These are phyloP conservation scores for Diaporthe capsici DNA, from an alignment of 2,329 filamentous ascomycete genomes.

Conservation along the genomic window DNA sequence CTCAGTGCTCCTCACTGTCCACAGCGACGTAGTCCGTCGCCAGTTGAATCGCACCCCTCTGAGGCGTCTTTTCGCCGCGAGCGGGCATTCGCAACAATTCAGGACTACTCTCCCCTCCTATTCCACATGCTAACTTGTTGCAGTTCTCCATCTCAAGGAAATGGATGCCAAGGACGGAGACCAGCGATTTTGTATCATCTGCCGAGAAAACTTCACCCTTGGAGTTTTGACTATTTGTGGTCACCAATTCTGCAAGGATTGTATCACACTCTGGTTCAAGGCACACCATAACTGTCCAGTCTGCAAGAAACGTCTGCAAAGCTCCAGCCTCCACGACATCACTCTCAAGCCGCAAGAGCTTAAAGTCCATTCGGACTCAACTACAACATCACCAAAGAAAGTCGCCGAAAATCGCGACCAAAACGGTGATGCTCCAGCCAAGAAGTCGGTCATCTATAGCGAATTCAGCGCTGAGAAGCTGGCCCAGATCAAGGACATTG, in stretches of 20 bases:
- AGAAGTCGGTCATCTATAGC: slow-evolving; percentile 76
- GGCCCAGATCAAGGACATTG: slow-evolving; percentile 84
- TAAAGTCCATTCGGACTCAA: slow-evolving; percentile 66
- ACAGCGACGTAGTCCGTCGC: not conserved
- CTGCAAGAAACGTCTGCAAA: slow-evolving; percentile 80
- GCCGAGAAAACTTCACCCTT: slow-evolving; percentile 80
- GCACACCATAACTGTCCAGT: slow-evolving; percentile 83
- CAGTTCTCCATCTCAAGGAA: slow-evolving; percentile 68
- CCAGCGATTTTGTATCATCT: slow-evolving; percentile 86
- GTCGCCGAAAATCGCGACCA: slow-evolving; percentile 37
- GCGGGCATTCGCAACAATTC: not conserved
- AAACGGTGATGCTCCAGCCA: slow-evolving; percentile 43
- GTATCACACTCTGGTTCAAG: slow-evolving; percentile 84
- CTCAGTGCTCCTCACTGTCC: not conserved
- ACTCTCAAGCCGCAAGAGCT: slow-evolving; percentile 84
- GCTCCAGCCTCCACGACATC: slow-evolving; percentile 85
- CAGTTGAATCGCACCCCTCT: not conserved
- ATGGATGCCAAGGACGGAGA: slow-evolving; percentile 74
- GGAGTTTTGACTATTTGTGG: slow-evolving; percentile 90
- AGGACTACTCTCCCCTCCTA: too few relatives aligned
- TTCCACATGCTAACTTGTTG: slow-evolving; percentile 39
- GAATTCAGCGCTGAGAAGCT: slow-evolving; percentile 80
- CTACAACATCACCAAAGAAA: slow-evolving; percentile 47
- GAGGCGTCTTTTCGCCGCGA: not conserved
- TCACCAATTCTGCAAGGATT: slow-evolving; percentile 92